phyloP scores from a whole-genome alignment of 1,284 basidiomycete genomes.

The Chiua sp. region DNA sequence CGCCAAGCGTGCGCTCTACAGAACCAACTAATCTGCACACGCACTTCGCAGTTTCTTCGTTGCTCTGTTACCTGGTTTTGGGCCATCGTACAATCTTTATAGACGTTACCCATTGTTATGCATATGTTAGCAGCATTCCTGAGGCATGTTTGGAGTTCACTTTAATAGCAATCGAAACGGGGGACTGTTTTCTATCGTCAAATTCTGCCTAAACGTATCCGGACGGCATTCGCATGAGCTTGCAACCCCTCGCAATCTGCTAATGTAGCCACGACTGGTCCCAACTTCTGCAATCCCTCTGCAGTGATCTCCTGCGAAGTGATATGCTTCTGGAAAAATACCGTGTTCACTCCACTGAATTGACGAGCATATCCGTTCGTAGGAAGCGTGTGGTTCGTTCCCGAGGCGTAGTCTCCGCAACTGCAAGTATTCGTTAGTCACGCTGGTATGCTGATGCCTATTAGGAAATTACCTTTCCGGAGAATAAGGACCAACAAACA shows the following conservation, averaged over 20 bases:
- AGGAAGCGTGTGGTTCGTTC: conserved; percentile 97
- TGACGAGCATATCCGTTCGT: conserved; percentile 97
- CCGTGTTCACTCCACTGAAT: conserved; percentile 97
- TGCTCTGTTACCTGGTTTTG: conserved; percentile 13
- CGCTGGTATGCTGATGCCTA: background rate
- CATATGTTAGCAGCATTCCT: conserved; percentile 16
- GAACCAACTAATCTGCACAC: conserved; percentile 65
- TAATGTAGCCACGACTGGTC: conserved; percentile 89
- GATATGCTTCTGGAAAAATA: conserved; percentile 99
- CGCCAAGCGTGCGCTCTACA: conserved; percentile 90
- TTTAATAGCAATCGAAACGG: conserved; percentile 1
- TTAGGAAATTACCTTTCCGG: conserved; percentile 82
- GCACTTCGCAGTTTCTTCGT: conserved; percentile 13
- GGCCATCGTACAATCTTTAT: conserved; percentile 24
- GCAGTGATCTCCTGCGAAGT: conserved; percentile 92
- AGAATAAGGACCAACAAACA: conserved; percentile 94
- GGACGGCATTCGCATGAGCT: conserved; percentile 92
- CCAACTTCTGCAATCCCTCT: conserved; percentile 80
- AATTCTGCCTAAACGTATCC: conserved; percentile 58
- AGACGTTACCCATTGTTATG: conserved; percentile 21
- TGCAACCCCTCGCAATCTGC: conserved; percentile 96
- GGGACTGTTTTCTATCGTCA: conserved; percentile 7
- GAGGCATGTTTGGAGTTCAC: conserved; percentile 3
- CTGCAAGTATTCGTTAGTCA: conserved; percentile 45
- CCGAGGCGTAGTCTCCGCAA: conserved; percentile 98